These are phyloP conservation scores for Teratosphaeria destructans DNA, from an alignment of 2,329 filamentous ascomycete species.

Conservation along the genomic window DNA sequence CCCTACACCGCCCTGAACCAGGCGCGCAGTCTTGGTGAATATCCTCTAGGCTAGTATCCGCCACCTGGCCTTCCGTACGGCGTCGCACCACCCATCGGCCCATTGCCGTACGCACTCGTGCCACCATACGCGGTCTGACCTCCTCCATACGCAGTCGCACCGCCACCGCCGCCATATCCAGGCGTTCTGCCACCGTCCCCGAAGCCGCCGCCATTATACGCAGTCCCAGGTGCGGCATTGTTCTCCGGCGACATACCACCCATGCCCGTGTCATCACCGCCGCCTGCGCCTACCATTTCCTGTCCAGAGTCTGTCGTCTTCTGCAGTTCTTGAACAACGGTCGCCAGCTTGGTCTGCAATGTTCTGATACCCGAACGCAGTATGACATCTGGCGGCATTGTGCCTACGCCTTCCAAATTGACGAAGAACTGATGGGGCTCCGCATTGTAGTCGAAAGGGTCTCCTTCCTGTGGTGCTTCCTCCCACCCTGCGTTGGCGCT, in stretches of 20 bases:
- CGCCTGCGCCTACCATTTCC: conserved; percentile 46
- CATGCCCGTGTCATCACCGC: conserved; percentile 53
- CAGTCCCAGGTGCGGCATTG: conserved; percentile 2
- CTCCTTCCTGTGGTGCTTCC: conserved; percentile 67
- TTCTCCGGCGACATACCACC: conserved; percentile 21
- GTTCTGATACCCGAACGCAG: conserved; percentile 80
- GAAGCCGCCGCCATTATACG: conserved; percentile 3
- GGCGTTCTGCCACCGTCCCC: conserved; percentile 6
- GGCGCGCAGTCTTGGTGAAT: neutral
- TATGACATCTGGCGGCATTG: conserved; percentile 79
- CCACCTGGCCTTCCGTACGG: conserved; percentile 6
- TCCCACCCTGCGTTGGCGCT: conserved; percentile 62
- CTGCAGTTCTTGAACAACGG: conserved; percentile 57
- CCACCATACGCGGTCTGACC: conserved; percentile 5
- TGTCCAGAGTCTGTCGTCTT: conserved; percentile 40
- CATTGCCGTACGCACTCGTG: neutral
- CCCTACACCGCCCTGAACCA: too few relatives aligned
- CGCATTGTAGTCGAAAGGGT: conserved; percentile 84
- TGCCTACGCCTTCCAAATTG: conserved; percentile 82
- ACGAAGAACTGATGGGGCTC: conserved; percentile 74
- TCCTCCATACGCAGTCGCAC: conserved; percentile 5
- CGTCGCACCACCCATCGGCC: conserved; percentile 6
- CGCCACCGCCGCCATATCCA: conserved; percentile 3
- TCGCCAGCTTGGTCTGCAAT: conserved; percentile 81
- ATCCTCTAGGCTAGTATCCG: conserved; percentile 1